phyloP scores from a whole-genome alignment of 2,329 filamentous ascomycete genomes.

The Talaromyces sp. region DNA sequence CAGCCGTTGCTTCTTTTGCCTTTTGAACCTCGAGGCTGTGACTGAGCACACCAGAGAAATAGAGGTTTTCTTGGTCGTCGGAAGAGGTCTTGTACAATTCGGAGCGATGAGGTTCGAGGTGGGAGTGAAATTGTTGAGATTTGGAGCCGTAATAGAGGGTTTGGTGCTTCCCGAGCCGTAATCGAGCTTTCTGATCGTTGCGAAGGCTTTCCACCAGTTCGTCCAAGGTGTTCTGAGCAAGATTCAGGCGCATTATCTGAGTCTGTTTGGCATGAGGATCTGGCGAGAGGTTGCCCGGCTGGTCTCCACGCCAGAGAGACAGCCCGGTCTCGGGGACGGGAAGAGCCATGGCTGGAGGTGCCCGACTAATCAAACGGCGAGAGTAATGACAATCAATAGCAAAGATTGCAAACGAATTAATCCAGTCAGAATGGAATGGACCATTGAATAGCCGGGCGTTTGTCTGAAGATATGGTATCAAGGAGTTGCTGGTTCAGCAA shows the following conservation, averaged over 20 bases:
- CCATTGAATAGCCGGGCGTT: conserved; percentile 13
- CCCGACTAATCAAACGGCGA: not conserved
- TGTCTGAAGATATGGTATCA: conserved; percentile 7
- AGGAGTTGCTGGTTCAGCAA: conserved; percentile 14
- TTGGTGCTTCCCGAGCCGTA: conserved; percentile 47
- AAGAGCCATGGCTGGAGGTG: conserved; percentile 29
- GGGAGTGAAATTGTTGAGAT: conserved; percentile 51
- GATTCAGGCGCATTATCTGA: conserved; percentile 45
- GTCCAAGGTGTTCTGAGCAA: conserved; percentile 41
- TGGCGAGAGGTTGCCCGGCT: conserved; percentile 20
- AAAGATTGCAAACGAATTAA: not conserved
- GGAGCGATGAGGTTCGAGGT: conserved; percentile 49
- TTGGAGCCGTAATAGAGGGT: conserved; percentile 55
- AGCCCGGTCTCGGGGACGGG: conserved; percentile 37
- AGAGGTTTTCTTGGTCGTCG: conserved; percentile 44
- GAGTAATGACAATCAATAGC: not conserved
- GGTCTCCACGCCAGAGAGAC: conserved; percentile 34
- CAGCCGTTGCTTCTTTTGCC: conserved; percentile 50
- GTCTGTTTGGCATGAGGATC: conserved; percentile 29
- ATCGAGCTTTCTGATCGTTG: conserved; percentile 39
- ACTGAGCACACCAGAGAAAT: conserved; percentile 54
- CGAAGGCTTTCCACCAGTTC: conserved; percentile 43
- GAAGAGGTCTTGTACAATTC: conserved; percentile 52
- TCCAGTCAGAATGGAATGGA: not conserved
- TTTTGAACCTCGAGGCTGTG: conserved; percentile 54